These are phyloP conservation scores for Euptelea pleiosperma DNA, from an alignment of 164 flowering plant species.

Conservation along the genomic window DNA sequence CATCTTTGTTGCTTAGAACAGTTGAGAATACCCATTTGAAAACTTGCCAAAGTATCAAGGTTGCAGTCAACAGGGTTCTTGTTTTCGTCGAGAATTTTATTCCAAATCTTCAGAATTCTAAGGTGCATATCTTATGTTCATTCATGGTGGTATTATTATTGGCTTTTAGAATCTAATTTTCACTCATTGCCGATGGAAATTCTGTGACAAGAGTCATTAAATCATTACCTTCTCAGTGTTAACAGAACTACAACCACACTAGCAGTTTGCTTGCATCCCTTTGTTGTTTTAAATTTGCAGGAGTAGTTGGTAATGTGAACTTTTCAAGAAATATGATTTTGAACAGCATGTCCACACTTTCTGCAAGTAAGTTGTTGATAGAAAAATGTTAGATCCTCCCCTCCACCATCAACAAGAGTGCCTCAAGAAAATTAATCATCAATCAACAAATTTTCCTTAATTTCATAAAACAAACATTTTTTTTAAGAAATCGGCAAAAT, in stretches of 20 bases:
- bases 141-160: neutral
- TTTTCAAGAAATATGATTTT: constrained; percentile 49
- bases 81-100: constrained; percentile 43
- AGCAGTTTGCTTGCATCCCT: constrained; percentile 24
- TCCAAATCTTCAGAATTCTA: constrained; percentile 51
- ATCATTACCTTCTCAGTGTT: constrained; percentile 50
- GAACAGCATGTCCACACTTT: constrained; percentile 37
- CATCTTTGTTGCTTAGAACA: constrained; percentile 46
- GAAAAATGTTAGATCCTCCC: no score
- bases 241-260: constrained; percentile 24
- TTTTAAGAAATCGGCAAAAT: no score
- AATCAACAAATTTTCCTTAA: no score
- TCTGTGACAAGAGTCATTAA: constrained; percentile 57
- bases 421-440: no score
- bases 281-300: constrained; percentile 49
- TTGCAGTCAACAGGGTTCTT: constrained; percentile 30
- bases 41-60: constrained; percentile 46
- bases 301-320: constrained; percentile 47
- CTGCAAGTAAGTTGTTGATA: constrained; percentile 19
- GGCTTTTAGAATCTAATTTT: neutral
- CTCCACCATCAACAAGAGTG: no score
- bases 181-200: neutral
- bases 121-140: constrained; percentile 40
- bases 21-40: constrained; percentile 47
- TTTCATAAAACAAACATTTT: no score